These are phyloP conservation scores for Austroboletus rostrupii DNA, from an alignment of 1,284 basidiomycete species.

Conservation along the genomic window DNA sequence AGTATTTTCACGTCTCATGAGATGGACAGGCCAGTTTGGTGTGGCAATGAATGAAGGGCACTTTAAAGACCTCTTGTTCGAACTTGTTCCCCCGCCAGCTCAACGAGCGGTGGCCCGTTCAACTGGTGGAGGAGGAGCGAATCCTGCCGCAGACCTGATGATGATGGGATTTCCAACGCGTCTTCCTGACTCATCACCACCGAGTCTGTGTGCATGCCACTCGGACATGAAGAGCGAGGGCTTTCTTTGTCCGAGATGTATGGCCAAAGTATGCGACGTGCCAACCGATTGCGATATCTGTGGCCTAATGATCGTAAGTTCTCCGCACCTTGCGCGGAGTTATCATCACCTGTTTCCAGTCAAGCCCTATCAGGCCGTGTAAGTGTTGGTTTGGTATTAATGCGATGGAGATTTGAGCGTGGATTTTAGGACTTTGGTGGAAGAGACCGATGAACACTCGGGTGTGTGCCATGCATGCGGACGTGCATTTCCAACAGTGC, in stretches of 20 bases:
- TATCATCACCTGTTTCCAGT: slow-evolving; percentile 95
- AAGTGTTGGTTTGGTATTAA: slow-evolving; percentile 33
- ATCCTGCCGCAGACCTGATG: slow-evolving; percentile 86
- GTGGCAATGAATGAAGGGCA: slow-evolving; percentile 97
- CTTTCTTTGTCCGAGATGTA: slow-evolving; percentile 92
- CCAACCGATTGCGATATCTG: slow-evolving; percentile 98
- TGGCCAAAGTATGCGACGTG: slow-evolving; percentile 90
- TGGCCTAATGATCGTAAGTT: slow-evolving; percentile 95
- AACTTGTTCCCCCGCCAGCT: slow-evolving; percentile 92
- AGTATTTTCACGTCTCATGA: slow-evolving; percentile 10
- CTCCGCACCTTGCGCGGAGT: slow-evolving; percentile 92
- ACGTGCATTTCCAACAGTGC: slow-evolving; percentile 48
- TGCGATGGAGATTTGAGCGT: slow-evolving; percentile 2
- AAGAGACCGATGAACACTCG: slow-evolving; percentile 33
- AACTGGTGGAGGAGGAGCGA: slow-evolving; percentile 43
- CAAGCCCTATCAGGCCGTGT: slow-evolving; percentile 77
- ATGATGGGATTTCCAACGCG: slow-evolving; percentile 98
- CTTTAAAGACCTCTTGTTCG: slow-evolving; percentile 92
- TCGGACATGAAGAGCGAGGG: slow-evolving; percentile 85
- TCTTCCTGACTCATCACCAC: slow-evolving; percentile 77
- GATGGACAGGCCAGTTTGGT: slow-evolving; percentile 75
- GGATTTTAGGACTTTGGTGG: slow-evolving; percentile 37
- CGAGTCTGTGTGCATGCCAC: slow-evolving; percentile 91
- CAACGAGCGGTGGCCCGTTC: slow-evolving; percentile 68
- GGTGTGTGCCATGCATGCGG: slow-evolving; percentile 71